A percentile compares a stretch with the other conserved stretches of the same genome.
Evolutionary conservation across 257 asterid genomes (phyloP).

Genomic region (Plantago major): DNA sequence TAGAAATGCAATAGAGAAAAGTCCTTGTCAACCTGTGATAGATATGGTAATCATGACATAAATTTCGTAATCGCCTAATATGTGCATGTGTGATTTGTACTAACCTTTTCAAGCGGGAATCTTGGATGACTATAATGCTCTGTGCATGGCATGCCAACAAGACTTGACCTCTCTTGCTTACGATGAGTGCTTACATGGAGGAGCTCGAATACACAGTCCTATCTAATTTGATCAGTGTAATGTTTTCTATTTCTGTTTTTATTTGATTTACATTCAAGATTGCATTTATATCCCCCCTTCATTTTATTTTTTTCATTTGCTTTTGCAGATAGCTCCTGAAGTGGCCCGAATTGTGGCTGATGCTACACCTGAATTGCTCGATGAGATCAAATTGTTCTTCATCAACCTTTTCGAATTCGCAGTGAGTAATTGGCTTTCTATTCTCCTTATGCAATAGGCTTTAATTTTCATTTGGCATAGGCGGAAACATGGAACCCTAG

Average conservation of each 20-base stretch:
- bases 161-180: constrained; percentile 68
- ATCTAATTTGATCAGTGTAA: constrained; percentile 71
- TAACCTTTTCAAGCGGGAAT: constrained; percentile 56
- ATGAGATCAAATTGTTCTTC: constrained; percentile 60
- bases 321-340: constrained; percentile 63
- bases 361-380: constrained; percentile 60
- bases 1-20: constrained; percentile 77
- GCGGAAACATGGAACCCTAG: too few relatives aligned
- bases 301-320: constrained; percentile 12
- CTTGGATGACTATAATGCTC: constrained; percentile 75
- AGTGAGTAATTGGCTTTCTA: constrained; percentile 42
- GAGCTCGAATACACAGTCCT: constrained; percentile 77
- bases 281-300: not conserved
- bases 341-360: constrained; percentile 67
- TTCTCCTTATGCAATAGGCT: too few relatives aligned
- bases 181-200: constrained; percentile 83
- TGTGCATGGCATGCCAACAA: too few relatives aligned
- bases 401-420: constrained; percentile 81
- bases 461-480: too few relatives aligned
- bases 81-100: constrained; percentile 10
- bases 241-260: constrained; percentile 26
- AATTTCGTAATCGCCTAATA: not conserved
- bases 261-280: constrained; percentile 7
- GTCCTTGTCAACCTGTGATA: too few relatives aligned
- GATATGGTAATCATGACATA: constrained; percentile 49